Conservation (phyloP, 2,329 filamentous ascomycete species). For the Leptosphaerulina australis region DNA sequence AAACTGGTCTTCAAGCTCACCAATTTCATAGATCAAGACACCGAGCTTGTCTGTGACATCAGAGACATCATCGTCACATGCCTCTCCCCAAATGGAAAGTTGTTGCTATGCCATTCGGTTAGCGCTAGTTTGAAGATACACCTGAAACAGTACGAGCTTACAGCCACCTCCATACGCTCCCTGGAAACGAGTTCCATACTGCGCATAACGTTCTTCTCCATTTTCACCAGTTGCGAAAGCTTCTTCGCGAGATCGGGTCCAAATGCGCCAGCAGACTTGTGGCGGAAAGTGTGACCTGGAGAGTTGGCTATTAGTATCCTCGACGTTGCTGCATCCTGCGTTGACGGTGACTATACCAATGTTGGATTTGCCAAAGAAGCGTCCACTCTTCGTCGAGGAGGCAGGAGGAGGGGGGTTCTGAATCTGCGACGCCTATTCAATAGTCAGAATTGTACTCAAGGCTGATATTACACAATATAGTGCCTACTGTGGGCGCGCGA, state of each 20-base stretch:
- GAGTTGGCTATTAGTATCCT: background rate
- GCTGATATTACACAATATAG: background rate
- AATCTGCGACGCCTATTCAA: conserved; percentile 70
- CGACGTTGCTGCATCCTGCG: background rate
- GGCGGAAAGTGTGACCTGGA: conserved; percentile 72
- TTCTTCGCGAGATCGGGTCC: conserved; percentile 94
- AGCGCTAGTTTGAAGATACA: conserved; percentile 20
- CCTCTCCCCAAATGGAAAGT: conserved; percentile 97
- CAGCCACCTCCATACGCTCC: conserved; percentile 97
- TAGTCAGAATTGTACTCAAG: background rate
- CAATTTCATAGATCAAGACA: conserved; percentile 96
- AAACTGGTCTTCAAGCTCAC: conserved; percentile 96
- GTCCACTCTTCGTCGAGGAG: conserved; percentile 87
- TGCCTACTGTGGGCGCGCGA: conserved; percentile 75
- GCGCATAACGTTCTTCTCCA: conserved; percentile 99
- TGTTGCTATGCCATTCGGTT: conserved; percentile 73
- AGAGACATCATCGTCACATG: conserved; percentile 94
- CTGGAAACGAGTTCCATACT: conserved; percentile 93
- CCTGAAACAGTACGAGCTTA: conserved; percentile 59
- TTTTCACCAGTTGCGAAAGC: conserved; percentile 96
- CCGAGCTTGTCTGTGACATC: conserved; percentile 99
- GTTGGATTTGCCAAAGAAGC: conserved; percentile 84
- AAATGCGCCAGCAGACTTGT: conserved; percentile 77
- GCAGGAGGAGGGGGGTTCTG: conserved; percentile 92
- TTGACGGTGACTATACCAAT: conserved; percentile 67